Evolutionary conservation across 2,329 filamentous ascomycete species (phyloP).

Genomic region (Alternaria sp.): DNA sequence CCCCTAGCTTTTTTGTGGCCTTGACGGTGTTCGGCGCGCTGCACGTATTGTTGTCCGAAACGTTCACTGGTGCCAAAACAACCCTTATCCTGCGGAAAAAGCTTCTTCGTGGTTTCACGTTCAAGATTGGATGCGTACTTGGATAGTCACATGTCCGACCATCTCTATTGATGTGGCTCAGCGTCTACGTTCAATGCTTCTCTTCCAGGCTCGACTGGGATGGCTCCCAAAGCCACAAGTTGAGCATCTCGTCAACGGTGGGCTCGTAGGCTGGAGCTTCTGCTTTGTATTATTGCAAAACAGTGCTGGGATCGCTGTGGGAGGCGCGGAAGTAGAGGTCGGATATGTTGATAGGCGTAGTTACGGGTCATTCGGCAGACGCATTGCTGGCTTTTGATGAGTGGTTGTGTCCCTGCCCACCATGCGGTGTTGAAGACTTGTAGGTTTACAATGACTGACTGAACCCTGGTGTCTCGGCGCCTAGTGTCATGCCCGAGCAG

Average conservation of each 20-base stretch:
- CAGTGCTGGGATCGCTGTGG: too few relatives aligned
- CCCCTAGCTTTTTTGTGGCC: not conserved
- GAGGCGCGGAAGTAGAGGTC: too few relatives aligned
- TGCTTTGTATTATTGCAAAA: too few relatives aligned
- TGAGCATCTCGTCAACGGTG: too few relatives aligned
- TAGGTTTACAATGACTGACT: not conserved
- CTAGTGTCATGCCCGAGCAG: slow-evolving; percentile 5
- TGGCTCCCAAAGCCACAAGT: too few relatives aligned
- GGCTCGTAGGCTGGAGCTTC: too few relatives aligned
- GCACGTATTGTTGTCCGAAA: not conserved
- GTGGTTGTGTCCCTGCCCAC: not conserved
- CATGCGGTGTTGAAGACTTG: not conserved
- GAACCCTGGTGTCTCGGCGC: not conserved
- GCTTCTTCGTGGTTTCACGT: not conserved
- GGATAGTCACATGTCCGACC: not conserved
- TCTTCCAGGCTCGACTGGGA: too few relatives aligned
- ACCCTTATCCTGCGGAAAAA: not conserved
- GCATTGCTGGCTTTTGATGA: too few relatives aligned
- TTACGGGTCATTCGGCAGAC: too few relatives aligned
- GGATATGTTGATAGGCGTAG: too few relatives aligned
- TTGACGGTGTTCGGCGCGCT: not conserved
- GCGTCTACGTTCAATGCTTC: too few relatives aligned
- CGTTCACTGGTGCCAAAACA: not conserved
- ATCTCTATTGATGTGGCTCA: too few relatives aligned
- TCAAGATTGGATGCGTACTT: not conserved